Base-by-base conservation (phyloP, 192 early-diverging fungal species). In the Gryganskiella cystojenkinii region DNA sequence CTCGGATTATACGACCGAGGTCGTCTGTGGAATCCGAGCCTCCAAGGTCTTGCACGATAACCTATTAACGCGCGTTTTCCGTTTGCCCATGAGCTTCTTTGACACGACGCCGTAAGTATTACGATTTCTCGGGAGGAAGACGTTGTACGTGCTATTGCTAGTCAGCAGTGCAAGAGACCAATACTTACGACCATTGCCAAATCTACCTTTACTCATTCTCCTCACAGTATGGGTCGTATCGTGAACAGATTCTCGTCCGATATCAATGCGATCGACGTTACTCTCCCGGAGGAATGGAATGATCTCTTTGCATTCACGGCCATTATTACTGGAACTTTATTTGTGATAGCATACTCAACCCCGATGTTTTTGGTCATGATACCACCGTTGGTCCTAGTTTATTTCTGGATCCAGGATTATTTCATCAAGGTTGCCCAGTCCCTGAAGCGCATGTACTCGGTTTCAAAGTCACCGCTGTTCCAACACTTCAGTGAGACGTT, bases 241-340 rank as follows among this genome's bases (percentile, higher is more conserved):
- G 71, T 96, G 43, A 94, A 96, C 67, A 90, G 96, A 14, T 96
- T 98, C 68, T 91, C 92, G 57, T 95, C 94, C 67, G 96, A 98
- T 74, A 88, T 91, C 61, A 83, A 92, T 71, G 89, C 90, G 15
- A 83, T 95, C 25, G 95, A 95, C 59, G 86, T 87, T 56, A 61
- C 81, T 8, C 58, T 92, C 6, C 86, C 91, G 3, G 60, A 66
- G 47, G 65, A 80, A 14, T 80, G 86, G 56, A 71, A 73, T 27
- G 70, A 49, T 25, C 87, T 81, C 17, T 78, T 88, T 49, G 59
- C 67, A 0, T 68, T 62, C 47, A 49, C 19, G 11, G 27, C 60
- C 14, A 67, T 61, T 24, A 80, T 86, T 4, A 24, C 65, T 14
- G 73, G 74, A 6, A 84, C 79, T 43, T 49, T 86, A 8, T 43